Conservation (phyloP, 2,329 filamentous ascomycete species). For the Hymenoscyphus linearis region DNA sequence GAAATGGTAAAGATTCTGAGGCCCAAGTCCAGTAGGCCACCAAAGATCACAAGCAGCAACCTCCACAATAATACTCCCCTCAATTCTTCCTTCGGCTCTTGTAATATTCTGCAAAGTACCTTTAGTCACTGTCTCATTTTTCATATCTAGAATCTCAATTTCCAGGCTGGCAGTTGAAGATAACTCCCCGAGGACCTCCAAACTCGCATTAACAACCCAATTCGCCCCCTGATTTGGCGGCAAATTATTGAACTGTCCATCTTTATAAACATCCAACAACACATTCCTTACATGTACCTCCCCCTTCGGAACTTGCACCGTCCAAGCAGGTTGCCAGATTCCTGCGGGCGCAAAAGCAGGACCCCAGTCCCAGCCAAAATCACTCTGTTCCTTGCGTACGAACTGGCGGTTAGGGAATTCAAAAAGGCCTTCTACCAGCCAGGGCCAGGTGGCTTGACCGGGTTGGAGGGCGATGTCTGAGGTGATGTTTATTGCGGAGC, state of each 20-base stretch:
- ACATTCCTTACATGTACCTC: slow-evolving; percentile 46
- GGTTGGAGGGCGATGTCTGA: slow-evolving; percentile 44
- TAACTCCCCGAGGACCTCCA: slow-evolving; percentile 49
- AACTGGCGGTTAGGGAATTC: slow-evolving; percentile 51
- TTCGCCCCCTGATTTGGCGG: slow-evolving; percentile 50
- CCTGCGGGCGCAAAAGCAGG: slow-evolving; percentile 58
- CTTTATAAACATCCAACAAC: slow-evolving; percentile 53
- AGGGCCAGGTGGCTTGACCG: slow-evolving; percentile 41
- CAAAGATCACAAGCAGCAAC: slow-evolving; percentile 46
- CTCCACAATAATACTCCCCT: slow-evolving; percentile 42
- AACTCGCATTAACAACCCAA: slow-evolving; percentile 57
- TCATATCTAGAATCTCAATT: slow-evolving; percentile 42
- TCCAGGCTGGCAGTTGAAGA: slow-evolving; percentile 39
- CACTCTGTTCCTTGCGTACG: slow-evolving; percentile 55
- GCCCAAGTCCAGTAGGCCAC: slow-evolving; percentile 55
- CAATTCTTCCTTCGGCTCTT: slow-evolving; percentile 40
- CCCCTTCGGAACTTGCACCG: slow-evolving; percentile 45
- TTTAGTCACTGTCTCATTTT: slow-evolving; percentile 36
- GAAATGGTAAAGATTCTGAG: slow-evolving; percentile 53
- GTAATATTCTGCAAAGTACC: slow-evolving; percentile 38
- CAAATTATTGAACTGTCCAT: slow-evolving; percentile 53
- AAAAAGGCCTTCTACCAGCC: slow-evolving; percentile 41
- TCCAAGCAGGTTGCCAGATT: slow-evolving; percentile 54
- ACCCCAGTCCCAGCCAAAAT: slow-evolving; percentile 63
- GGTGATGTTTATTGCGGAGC: slow-evolving; percentile 49